Evolutionary conservation across 2,329 filamentous ascomycete species (phyloP).

Genomic region (Fusarium nygamai): DNA sequence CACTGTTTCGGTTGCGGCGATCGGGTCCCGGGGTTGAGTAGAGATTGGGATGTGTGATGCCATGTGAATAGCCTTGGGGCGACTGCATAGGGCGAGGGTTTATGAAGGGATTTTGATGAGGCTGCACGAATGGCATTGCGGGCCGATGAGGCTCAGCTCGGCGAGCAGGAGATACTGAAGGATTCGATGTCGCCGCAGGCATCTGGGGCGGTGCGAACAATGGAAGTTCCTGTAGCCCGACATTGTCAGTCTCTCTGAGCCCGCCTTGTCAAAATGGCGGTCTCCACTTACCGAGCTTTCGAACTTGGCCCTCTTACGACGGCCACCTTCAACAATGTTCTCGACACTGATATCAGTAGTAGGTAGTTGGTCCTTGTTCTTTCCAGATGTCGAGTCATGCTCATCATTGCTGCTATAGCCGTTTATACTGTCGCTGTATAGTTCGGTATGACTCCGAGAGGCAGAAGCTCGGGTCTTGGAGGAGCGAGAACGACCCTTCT

Average conservation of each 20-base stretch:
- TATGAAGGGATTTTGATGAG: constrained; percentile 81
- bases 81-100: constrained; percentile 83
- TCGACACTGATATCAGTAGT: constrained; percentile 98
- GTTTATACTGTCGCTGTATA: constrained; percentile 71
- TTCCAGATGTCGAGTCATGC: constrained; percentile 76
- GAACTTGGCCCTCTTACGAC: constrained; percentile 92
- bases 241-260: constrained; percentile 44
- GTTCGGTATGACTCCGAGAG: constrained; percentile 64
- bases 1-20: constrained; percentile 73
- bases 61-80: constrained; percentile 76
- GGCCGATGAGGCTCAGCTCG: constrained; percentile 78
- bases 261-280: constrained; percentile 36
- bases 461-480: constrained; percentile 71
- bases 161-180: constrained; percentile 93
- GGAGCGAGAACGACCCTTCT: constrained; percentile 75
- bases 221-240: constrained; percentile 79
- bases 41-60: constrained; percentile 58
- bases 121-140: constrained; percentile 78
- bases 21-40: constrained; percentile 72
- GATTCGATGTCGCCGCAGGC: constrained; percentile 92
- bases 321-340: constrained; percentile 96
- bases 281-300: constrained; percentile 88
- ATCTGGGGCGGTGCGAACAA: constrained; percentile 95
- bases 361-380: constrained; percentile 85
- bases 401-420: constrained; percentile 91